Evolutionary conservation across 306 rosid genomes (phyloP).

Genomic region (Delonix regia): DNA sequence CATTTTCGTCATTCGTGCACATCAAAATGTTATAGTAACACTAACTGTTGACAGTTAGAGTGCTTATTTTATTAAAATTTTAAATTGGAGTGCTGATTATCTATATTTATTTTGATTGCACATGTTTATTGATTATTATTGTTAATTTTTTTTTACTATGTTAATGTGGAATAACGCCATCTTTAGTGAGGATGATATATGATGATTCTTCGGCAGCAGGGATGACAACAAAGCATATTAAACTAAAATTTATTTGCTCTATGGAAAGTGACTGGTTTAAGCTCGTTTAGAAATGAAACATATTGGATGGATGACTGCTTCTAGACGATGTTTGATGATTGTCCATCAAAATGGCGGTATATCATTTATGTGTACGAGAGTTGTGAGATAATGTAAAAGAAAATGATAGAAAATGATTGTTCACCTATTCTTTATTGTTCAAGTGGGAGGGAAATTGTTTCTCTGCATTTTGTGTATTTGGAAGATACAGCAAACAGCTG

Average conservation of each 20-base stretch:
- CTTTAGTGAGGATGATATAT: background rate
- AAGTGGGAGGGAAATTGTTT: background rate
- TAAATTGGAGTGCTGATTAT: background rate
- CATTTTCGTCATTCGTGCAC: background rate
- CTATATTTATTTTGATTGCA: background rate
- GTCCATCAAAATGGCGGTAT: too few relatives aligned
- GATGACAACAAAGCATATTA: constrained; percentile 1
- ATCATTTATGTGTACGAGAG: too few relatives aligned
- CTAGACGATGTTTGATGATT: background rate
- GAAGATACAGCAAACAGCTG: too few relatives aligned
- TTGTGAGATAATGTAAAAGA: constrained; percentile 9
- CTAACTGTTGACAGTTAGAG: background rate
- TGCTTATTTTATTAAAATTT: background rate
- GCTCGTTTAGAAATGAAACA: background rate
- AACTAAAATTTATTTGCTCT: background rate
- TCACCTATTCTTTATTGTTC: constrained; percentile 10
- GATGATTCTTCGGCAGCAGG: constrained; percentile 23
- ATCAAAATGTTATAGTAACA: background rate
- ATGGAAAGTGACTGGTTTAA: background rate
- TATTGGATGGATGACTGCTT: constrained; percentile 2
- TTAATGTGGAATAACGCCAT: background rate
- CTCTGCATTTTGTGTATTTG: background rate
- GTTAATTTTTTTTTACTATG: too few relatives aligned
- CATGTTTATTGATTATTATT: background rate
- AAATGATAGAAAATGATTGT: too few relatives aligned